Evolutionary conservation across 2,329 filamentous ascomycete genomes (phyloP).

Genomic region (Cytospora chrysosperma): DNA sequence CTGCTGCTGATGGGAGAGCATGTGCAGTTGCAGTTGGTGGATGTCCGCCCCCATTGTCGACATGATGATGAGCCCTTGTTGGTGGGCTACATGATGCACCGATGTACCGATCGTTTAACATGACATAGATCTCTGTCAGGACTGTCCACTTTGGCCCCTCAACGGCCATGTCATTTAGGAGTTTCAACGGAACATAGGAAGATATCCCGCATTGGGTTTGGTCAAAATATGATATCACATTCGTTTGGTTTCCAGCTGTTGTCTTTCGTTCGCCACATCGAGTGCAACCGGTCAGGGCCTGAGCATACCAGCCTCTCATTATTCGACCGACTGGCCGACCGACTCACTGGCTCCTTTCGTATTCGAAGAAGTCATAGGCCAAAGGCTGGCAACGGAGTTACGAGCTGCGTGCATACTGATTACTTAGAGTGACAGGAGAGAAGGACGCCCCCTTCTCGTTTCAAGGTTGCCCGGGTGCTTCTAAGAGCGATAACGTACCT

Average conservation of each 20-base stretch:
- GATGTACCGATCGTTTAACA: not conserved
- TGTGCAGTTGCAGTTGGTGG: not conserved
- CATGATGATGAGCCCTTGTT: not conserved
- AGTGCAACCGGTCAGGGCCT: not conserved
- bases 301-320: no score
- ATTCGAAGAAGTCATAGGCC: not conserved
- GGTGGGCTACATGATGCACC: not conserved
- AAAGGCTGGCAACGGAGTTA: no score
- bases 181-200: constrained; percentile 19
- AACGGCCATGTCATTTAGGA: not conserved
- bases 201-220: constrained; percentile 20
- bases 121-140: not conserved
- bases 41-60: not conserved
- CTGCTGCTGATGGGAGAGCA: not conserved
- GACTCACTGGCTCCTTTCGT: not conserved
- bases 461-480: no score
- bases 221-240: constrained; percentile 15
- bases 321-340: no score
- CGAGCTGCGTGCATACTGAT: no score
- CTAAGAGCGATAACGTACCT: not conserved
- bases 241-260: not conserved
- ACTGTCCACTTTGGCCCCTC: not conserved
- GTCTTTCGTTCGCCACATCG: not conserved
- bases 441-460: no score
- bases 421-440: no score